These are phyloP conservation scores for Typha latifolia DNA, from an alignment of 176 grass and related monocot genomes.

Conservation along the genomic window DNA sequence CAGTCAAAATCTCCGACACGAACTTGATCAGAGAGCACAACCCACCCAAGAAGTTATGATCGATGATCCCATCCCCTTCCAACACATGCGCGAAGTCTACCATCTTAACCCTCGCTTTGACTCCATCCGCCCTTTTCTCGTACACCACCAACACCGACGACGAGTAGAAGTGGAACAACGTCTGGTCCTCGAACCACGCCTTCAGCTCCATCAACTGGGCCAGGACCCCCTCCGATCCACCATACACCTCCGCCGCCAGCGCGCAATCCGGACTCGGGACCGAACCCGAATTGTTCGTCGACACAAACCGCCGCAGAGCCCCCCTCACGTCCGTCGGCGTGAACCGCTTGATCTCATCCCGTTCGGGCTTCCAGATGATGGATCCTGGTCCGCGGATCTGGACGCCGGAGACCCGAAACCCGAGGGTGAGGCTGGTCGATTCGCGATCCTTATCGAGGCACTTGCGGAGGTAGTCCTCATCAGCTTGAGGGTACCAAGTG, in stretches of 20 bases:
- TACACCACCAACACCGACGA: conserved; percentile 59
- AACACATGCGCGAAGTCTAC: conserved; percentile 77
- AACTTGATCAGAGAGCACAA: conserved; percentile 76
- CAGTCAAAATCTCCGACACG: conserved; percentile 44
- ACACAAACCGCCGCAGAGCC: conserved; percentile 59
- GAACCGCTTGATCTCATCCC: conserved; percentile 27
- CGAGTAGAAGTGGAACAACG: conserved; percentile 86
- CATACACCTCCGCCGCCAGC: conserved; percentile 48
- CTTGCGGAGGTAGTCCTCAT: conserved; percentile 59
- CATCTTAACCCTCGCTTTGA: conserved; percentile 44
- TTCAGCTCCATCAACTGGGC: conserved; percentile 72
- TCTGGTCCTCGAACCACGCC: conserved; percentile 85
- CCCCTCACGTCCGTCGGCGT: conserved; percentile 36
- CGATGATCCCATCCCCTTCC: conserved; percentile 66
- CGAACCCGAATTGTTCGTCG: conserved; percentile 17
- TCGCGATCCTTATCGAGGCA: conserved; percentile 65
- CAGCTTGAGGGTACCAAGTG: conserved; percentile 39
- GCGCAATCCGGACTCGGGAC: conserved; percentile 25
- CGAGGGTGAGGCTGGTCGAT: conserved; percentile 45
- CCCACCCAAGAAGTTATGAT: conserved; percentile 86
- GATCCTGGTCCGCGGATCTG: conserved; percentile 21
- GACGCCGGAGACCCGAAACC: conserved; percentile 60
- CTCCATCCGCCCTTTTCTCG: conserved; percentile 19
- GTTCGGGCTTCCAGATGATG: conserved; percentile 38
- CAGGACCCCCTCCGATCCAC: conserved; percentile 42